These are phyloP conservation scores for Hordeum marinum DNA, from an alignment of 176 grass and related monocot genomes.

Conservation along the genomic window DNA sequence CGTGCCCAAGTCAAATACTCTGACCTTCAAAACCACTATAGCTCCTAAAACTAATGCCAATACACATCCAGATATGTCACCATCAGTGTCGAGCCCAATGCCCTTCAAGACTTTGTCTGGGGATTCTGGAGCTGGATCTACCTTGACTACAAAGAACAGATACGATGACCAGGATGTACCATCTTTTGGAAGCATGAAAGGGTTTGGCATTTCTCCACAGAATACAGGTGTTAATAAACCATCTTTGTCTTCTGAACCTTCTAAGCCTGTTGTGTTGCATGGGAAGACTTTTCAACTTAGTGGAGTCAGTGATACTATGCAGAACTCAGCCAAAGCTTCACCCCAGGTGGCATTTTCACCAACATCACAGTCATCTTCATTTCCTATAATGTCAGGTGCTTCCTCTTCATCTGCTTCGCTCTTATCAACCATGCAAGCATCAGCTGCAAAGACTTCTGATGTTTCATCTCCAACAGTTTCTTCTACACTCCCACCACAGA, in stretches of 20 bases:
- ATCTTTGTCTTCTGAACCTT: conserved; percentile 36
- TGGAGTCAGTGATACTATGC: conserved; percentile 2
- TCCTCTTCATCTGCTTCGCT: conserved; percentile 21
- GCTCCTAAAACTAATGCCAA: conserved; percentile 37
- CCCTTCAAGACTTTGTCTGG: conserved; percentile 28
- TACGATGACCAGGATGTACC: conserved; percentile 21
- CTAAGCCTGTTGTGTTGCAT: conserved; percentile 19
- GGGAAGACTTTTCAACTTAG: conserved; percentile 28
- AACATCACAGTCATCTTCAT: conserved; percentile 1
- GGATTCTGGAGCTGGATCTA: conserved; percentile 24
- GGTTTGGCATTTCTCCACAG: conserved; percentile 21
- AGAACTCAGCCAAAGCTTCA: conserved; percentile 31
- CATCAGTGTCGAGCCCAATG: conserved; percentile 11
- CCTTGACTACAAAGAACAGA: conserved; percentile 32
- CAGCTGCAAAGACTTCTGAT: conserved; percentile 24
- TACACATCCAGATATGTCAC: conserved; percentile 23
- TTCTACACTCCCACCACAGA: conserved; percentile 11
- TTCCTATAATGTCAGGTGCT: conserved; percentile 9
- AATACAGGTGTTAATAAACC: conserved; percentile 30
- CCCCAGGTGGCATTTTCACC: conserved; percentile 23
- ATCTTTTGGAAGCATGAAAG: conserved; percentile 35
- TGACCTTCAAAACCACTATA: conserved; percentile 46
- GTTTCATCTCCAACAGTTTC: conserved; percentile 25
- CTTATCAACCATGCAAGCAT: conserved; percentile 18
- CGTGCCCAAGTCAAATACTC: conserved; percentile 29